Conservation (phyloP, 2,329 filamentous ascomycete genomes). For the Calonectria montana region DNA sequence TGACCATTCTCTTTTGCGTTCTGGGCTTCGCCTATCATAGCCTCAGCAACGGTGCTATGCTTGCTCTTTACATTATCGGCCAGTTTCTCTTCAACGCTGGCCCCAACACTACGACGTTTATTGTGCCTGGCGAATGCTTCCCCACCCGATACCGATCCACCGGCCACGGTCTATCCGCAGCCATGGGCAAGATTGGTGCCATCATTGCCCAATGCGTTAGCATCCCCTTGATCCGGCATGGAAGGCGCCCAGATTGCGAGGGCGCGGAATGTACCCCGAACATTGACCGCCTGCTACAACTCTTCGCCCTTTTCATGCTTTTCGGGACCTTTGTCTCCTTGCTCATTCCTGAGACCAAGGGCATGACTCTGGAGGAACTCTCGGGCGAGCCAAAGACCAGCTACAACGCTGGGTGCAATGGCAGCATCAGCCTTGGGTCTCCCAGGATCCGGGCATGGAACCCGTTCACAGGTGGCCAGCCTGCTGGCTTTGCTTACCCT, state of each 20-base stretch:
- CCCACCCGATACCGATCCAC: constrained; percentile 72
- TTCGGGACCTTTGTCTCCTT: constrained; percentile 75
- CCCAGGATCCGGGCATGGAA: constrained; percentile 54
- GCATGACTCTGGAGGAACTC: constrained; percentile 77
- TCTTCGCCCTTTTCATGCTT: constrained; percentile 86
- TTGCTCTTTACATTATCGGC: constrained; percentile 71
- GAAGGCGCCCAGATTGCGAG: constrained; percentile 60
- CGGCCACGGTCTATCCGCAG: constrained; percentile 74
- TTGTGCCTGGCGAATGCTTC: constrained; percentile 73
- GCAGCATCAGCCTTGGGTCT: constrained; percentile 55
- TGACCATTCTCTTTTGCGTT: constrained; percentile 71
- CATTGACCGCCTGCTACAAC: constrained; percentile 80
- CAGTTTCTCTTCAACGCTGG: constrained; percentile 77
- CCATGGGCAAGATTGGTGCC: constrained; percentile 74
- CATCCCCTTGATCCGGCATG: constrained; percentile 70
- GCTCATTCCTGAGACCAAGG: constrained; percentile 82
- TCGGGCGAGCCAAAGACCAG: constrained; percentile 74
- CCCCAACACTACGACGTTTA: constrained; percentile 74
- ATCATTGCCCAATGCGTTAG: constrained; percentile 76
- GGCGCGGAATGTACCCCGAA: constrained; percentile 65
- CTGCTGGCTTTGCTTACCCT: constrained; percentile 63
- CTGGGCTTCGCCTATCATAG: constrained; percentile 70
- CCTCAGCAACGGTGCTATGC: constrained; percentile 60
- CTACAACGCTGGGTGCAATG: constrained; percentile 63
- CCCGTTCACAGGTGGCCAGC: constrained; percentile 61